Evolutionary conservation across 257 asterid species (phyloP), one percentile per base, ranked within the genome.

Genomic region (Fraxinus cuspidata): DNA sequence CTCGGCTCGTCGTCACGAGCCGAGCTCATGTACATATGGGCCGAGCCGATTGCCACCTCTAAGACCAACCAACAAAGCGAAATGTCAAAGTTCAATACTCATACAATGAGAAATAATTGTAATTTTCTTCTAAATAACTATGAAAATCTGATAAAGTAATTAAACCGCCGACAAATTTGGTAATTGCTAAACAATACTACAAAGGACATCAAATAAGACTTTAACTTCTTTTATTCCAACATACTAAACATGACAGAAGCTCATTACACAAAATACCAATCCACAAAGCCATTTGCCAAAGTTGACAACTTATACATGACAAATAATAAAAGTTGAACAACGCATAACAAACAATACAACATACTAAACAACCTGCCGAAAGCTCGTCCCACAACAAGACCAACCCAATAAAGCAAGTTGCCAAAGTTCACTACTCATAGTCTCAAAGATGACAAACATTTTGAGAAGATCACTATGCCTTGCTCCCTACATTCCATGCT

Each of bases 401-500:
- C 12, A 58, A 31, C 4, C 67, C 67, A 58, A 58, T 11, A 58
- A 21, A 60, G 28, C 67, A 23, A 58, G 67, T 60, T 21, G 3
- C 28, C 67, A 60, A 60, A 60, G 5, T 60, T 60, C 31, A 23
- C 67, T 23, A 7, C 31, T 21, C 31, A 23, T 21, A 19, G 64
- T 7, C 31, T 21, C 67, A 23, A 7, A 19, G 64, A 53, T 18
- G 64, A 53, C 64, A 5, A 53, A 53, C 64, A 53, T 19, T 53
- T 53, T 18, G 64, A 53, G 64, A 16, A 53, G 64, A 53, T 53
- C 27, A 53, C 64, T n/a, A 53, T 42, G 49, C 49, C 84, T 60
- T 82, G 80, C 70, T 84, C 83, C 21, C 60, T 49, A 15, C 60
- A 49, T 77, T 75, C 78, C 84, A 69, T 82, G 80, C 70, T 84